Evolutionary conservation across 2,329 filamentous ascomycete genomes (phyloP), one percentile per base, ranked within the genome.

Genomic region (Pseudogymnoascus sp.): DNA sequence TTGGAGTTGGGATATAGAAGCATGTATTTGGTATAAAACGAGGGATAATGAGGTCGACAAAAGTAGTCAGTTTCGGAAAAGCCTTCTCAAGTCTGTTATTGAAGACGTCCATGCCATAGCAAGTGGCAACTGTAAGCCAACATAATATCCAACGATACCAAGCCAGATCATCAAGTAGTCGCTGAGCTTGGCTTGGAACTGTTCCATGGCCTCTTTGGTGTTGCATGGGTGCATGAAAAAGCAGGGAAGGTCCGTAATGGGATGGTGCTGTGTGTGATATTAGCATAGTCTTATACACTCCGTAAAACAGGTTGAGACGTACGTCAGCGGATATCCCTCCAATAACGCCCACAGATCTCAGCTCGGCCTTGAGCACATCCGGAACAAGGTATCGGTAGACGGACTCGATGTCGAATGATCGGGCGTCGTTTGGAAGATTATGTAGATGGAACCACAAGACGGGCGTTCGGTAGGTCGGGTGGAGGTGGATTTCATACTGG

Each of bases 191-290:
- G 71, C 66, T 69, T 82, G 77, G 70, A 91, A 86, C 61, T 78
- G 79, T 68, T 80, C 79, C 82, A 97, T 89, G 61, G 90, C 89
- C 67, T 93, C 88, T 63, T 89, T 89, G 7, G 95, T 90, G 73
- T 90, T 85, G 76, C 95, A 97, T 24, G 95, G 93, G 77, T 99
- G 95, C 69, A 97, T 82, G 76, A 96, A 97, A 76, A 93, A 97
- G 60, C 86, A 84, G 42, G 92, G 91, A 64, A 87, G 76, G 62
- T 88, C 89, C 64, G 86, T 90, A 64, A 90, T 76, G 61, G 95
- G 93, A 80, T 97, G 92, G 75, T 69, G 71, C 73, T 74, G 61
- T 29, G 19, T 38, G 38, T 29, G 7, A 29, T 47, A 37, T 65
- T 62, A 67, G 63, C 26, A 62, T 53, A 16, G 59, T 40, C 21